Evolutionary conservation across 345 rosid genomes (phyloP), one percentile per base, ranked within the genome.

Genomic region (Corchorus capsularis): DNA sequence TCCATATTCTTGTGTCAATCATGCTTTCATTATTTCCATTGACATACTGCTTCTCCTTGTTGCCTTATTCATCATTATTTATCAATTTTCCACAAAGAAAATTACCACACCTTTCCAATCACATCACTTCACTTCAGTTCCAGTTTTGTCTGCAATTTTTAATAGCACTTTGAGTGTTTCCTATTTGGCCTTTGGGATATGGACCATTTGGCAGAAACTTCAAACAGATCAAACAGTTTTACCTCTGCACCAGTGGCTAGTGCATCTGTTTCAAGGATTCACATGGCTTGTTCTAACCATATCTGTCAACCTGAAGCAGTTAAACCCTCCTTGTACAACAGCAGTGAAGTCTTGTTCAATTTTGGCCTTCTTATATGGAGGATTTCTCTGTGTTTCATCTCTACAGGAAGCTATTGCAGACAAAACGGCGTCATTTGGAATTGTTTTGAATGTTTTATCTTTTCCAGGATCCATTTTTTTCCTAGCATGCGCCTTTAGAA

Each of bases 381-480:
- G 75, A 49, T 81, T 89, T 76, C 79, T 78, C 20, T 79, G 63
- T 52, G 6, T 83, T 74, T 78, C 60, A 22, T 82, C 85, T 35
- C 46, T 77, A 17, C 74, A 74, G 55, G 77, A 54, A 63, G 82
- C 85, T 17, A 13, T 72, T 32, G 20, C 10, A 4, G 78, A 74
- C 12, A 69, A 66, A 60, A 12, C 12, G 1, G 74, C 64, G 9
- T 75, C 84, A 0, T 8, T 74, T 71, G 46, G 69, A 43, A 46
- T 79, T 47, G 22, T 80, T 69, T 60, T 84, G 76, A 82, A 85
- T 64, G 45, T 77, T 39, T 54, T 79, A 61, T 75, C 84, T 60
- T 78, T 84, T 55, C 85, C 86, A 4, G 82, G 85, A 64, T 81
- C 83, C 17, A 53, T 85, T 78, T 80, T 85, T 11, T 46, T 87